Conservation (phyloP, 441 rosid genomes). For the Lepidium campestre region DNA sequence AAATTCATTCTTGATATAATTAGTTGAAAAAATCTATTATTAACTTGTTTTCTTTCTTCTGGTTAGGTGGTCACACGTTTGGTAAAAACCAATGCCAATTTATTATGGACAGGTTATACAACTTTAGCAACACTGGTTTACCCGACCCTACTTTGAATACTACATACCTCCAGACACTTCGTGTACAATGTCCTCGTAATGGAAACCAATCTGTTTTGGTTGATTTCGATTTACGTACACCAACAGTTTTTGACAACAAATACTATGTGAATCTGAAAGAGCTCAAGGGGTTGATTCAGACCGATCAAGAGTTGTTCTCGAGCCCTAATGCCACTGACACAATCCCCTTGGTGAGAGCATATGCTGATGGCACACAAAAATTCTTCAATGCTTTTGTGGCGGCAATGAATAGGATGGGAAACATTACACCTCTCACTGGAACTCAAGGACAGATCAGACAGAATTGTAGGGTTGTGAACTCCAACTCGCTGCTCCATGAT, state of each 20-base stretch:
- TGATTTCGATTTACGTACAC: slow-evolving; percentile 43
- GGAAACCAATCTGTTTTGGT: slow-evolving; percentile 34
- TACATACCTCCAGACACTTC: slow-evolving; percentile 31
- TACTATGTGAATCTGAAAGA: slow-evolving; percentile 45
- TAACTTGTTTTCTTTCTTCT: neutral
- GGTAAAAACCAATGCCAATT: slow-evolving; percentile 42
- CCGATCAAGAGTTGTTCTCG: slow-evolving; percentile 42
- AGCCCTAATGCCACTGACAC: slow-evolving; percentile 31
- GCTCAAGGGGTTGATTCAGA: slow-evolving; percentile 43
- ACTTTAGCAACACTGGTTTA: slow-evolving; percentile 34
- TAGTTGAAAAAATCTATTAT: neutral
- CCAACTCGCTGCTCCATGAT: slow-evolving; percentile 15
- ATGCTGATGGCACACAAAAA: slow-evolving; percentile 15
- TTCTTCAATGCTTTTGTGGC: slow-evolving; percentile 32
- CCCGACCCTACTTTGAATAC: slow-evolving; percentile 51
- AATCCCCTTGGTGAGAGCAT: slow-evolving; percentile 30
- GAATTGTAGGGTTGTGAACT: slow-evolving; percentile 34
- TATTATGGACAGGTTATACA: slow-evolving; percentile 38
- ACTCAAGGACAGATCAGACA: slow-evolving; percentile 40
- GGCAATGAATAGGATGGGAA: slow-evolving; percentile 43
- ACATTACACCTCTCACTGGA: slow-evolving; percentile 40
- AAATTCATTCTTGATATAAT: neutral
- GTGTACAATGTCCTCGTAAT: slow-evolving; percentile 35
- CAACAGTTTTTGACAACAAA: slow-evolving; percentile 38
- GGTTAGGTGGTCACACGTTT: slow-evolving; percentile 60